These are phyloP conservation scores for Oryza glumipatula DNA, from an alignment of 176 grass and related monocot species.

Conservation along the genomic window DNA sequence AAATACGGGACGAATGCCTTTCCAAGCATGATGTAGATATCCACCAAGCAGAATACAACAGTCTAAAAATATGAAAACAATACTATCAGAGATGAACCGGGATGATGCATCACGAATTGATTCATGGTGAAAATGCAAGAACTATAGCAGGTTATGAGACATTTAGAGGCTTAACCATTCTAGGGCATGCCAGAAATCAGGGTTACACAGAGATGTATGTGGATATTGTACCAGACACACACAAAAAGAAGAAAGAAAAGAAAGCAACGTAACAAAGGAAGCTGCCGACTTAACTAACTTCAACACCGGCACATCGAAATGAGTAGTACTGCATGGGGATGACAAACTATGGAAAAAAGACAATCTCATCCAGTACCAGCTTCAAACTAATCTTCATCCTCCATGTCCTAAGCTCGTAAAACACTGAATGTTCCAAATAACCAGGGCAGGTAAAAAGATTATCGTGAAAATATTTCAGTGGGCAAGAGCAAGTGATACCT, in stretches of 20 bases:
- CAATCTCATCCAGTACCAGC: neutral
- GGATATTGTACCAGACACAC: neutral
- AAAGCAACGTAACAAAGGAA: neutral
- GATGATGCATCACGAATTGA: neutral
- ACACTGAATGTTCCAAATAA: neutral
- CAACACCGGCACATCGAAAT: neutral
- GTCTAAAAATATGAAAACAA: constrained; percentile 49
- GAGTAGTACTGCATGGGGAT: neutral
- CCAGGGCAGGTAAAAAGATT: neutral
- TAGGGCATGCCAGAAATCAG: neutral
- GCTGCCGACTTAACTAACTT: neutral
- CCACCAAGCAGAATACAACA: constrained; percentile 97
- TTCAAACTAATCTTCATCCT: neutral
- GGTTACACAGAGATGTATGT: neutral
- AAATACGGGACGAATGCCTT: constrained; percentile 85
- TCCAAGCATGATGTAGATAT: constrained; percentile 95
- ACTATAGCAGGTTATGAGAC: neutral
- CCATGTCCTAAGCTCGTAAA: neutral
- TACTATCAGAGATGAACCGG: constrained; percentile 26
- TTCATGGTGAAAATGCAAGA: constrained; percentile 9
- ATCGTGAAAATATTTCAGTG: neutral
- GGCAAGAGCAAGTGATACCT: constrained; percentile 12
- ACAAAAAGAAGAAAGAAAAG: neutral
- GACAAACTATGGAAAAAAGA: neutral
- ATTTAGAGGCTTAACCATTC: neutral